Evolutionary conservation across 2,329 filamentous ascomycete genomes (phyloP).

Genomic region (Botryotinia convoluta): DNA sequence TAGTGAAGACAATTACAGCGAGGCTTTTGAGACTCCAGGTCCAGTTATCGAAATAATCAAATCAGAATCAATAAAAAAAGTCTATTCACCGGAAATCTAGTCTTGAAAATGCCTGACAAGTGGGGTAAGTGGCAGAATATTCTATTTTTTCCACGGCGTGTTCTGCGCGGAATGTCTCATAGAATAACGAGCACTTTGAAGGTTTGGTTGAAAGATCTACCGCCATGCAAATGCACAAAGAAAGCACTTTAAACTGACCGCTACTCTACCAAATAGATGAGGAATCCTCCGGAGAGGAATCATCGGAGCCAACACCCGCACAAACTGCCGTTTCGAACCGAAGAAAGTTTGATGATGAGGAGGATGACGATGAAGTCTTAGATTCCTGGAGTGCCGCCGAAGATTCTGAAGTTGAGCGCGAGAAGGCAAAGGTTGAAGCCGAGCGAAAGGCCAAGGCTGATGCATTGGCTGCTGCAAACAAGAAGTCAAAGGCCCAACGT

Average conservation of each 20-base stretch:
- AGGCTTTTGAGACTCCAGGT: background rate
- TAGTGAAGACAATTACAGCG: background rate
- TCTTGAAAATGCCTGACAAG: conserved; percentile 37
- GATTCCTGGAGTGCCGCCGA: conserved; percentile 97
- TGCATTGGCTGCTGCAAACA: conserved; percentile 80
- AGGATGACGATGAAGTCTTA: conserved; percentile 73
- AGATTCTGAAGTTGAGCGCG: conserved; percentile 93
- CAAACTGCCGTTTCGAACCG: conserved; percentile 34
- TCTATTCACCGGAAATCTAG: background rate
- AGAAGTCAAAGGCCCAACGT: conserved; percentile 85
- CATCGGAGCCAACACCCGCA: conserved; percentile 50
- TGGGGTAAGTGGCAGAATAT: conserved; percentile 37
- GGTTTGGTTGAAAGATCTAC: conserved; percentile 27
- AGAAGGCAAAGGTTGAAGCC: conserved; percentile 85
- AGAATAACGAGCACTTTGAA: conserved; percentile 18
- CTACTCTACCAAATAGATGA: conserved; percentile 38
- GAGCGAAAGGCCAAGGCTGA: conserved; percentile 88
- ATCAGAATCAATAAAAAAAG: background rate
- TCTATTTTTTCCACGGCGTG: conserved; percentile 18
- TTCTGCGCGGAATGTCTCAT: background rate
- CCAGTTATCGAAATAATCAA: background rate
- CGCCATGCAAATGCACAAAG: conserved; percentile 1
- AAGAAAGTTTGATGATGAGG: conserved; percentile 86
- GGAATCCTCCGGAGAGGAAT: conserved; percentile 30
- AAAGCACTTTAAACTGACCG: conserved; percentile 33